phyloP scores from a whole-genome alignment of 345 rosid genomes.

The Carallia pectinifolia region DNA sequence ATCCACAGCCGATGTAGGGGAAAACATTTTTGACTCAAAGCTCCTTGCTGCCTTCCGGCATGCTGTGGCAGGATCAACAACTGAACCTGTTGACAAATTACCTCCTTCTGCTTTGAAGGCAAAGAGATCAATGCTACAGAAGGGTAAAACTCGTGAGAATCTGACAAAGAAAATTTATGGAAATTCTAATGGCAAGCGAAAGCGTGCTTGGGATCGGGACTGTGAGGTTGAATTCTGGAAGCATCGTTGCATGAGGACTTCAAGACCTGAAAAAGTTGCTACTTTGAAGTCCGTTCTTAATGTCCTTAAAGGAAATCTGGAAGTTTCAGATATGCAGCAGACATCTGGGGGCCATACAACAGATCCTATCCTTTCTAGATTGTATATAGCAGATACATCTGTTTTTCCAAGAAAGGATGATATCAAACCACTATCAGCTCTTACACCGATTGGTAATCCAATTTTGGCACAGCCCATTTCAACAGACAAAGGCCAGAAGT shows the following conservation, averaged over 20 bases:
- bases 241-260: conserved; percentile 72
- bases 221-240: conserved; percentile 99
- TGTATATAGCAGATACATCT: conserved; percentile 94
- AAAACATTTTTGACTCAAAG: conserved; percentile 74
- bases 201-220: conserved; percentile 90
- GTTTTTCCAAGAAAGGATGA: conserved; percentile 88
- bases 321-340: conserved; percentile 33
- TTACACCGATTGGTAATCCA: conserved; percentile 36
- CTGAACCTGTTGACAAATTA: conserved; percentile 49
- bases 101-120: conserved; percentile 64
- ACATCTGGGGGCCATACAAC: conserved; percentile 44
- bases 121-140: conserved; percentile 80
- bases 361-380: conserved; percentile 81
- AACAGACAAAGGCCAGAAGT: conserved; percentile 29
- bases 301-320: conserved; percentile 59
- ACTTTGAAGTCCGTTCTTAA: conserved; percentile 87
- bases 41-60: conserved; percentile 93
- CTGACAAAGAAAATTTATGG: conserved; percentile 91
- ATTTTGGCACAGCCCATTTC: conserved; percentile 26
- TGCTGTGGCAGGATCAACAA: conserved; percentile 67
- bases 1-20: conserved; percentile 56
- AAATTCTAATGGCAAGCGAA: conserved; percentile 77
- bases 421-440: conserved; percentile 70
- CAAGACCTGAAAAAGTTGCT: conserved; percentile 87
- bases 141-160: conserved; percentile 96